These are phyloP conservation scores for Trypanosomatidae sp. DNA, from an alignment of 208 protist species.

Conservation along the genomic window DNA sequence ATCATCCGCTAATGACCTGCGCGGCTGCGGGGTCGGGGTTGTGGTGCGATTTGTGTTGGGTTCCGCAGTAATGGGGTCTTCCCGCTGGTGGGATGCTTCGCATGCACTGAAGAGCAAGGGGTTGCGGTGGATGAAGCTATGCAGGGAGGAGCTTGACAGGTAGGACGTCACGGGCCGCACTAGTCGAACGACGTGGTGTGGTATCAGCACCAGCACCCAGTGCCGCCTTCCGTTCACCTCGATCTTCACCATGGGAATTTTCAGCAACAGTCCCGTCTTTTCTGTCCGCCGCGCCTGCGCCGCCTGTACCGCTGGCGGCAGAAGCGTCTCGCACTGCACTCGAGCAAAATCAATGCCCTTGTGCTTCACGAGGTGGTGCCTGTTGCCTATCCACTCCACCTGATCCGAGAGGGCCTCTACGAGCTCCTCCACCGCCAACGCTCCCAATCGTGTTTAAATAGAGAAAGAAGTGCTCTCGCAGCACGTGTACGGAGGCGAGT, in stretches of 20 bases:
- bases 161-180: conserved; percentile 17
- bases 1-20: not conserved
- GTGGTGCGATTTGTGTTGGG: not conserved
- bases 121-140: not conserved
- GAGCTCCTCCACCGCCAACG: conserved; percentile 24
- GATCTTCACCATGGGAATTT: conserved; percentile 18
- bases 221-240: conserved; percentile 12
- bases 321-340: conserved; percentile 34
- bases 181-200: conserved; percentile 41
- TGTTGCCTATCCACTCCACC: conserved; percentile 32
- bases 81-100: not conserved
- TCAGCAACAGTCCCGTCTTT: conserved; percentile 8
- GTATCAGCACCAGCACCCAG: conserved; percentile 35
- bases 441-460: conserved; percentile 34
- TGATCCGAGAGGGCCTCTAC: conserved; percentile 25
- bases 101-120: not conserved
- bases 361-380: conserved; percentile 56
- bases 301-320: conserved; percentile 33
- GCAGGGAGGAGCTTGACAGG: conserved; percentile 11
- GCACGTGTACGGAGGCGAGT: conserved; percentile 55
- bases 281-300: conserved; percentile 8
- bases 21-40: not conserved
- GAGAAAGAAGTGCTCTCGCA: conserved; percentile 47
- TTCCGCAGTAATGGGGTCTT: conserved; percentile 26
- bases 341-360: conserved; percentile 77